Conservation (phyloP, 2,329 filamentous ascomycete genomes). For the Nemania sp. region DNA sequence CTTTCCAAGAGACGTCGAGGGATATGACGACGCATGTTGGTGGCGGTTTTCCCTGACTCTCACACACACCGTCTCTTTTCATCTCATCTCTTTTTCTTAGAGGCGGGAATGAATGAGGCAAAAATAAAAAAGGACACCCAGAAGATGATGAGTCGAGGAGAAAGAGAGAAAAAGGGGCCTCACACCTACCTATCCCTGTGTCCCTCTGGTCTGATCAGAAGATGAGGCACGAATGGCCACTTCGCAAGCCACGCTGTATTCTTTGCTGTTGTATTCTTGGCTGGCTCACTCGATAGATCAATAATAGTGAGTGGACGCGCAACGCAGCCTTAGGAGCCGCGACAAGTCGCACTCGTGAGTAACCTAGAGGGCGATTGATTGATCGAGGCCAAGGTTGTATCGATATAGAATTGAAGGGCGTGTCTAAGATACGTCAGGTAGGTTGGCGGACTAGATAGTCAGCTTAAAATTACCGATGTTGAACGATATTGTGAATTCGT, state of each 20-base stretch:
- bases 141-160: neutral
- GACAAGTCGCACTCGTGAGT: slow-evolving; percentile 16
- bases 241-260: too few relatives aligned
- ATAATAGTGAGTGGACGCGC: slow-evolving; percentile 17
- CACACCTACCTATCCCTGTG: slow-evolving; percentile 1
- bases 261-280: slow-evolving; percentile 6
- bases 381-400: neutral
- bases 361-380: slow-evolving; percentile 3
- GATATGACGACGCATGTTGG: slow-evolving; percentile 11
- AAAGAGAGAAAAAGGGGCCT: neutral
- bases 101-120: too few relatives aligned
- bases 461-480: too few relatives aligned
- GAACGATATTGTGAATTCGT: too few relatives aligned
- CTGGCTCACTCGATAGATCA: neutral
- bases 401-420: slow-evolving; percentile 5
- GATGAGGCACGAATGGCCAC: too few relatives aligned
- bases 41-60: too few relatives aligned
- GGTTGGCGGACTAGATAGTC: too few relatives aligned
- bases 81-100: too few relatives aligned
- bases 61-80: too few relatives aligned
- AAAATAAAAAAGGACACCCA: too few relatives aligned
- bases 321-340: slow-evolving; percentile 10
- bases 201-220: too few relatives aligned
- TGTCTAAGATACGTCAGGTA: slow-evolving; percentile 20
- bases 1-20: too few relatives aligned